phyloP scores from a whole-genome alignment of 176 grass and related monocot genomes.

The Chloris gayana region DNA sequence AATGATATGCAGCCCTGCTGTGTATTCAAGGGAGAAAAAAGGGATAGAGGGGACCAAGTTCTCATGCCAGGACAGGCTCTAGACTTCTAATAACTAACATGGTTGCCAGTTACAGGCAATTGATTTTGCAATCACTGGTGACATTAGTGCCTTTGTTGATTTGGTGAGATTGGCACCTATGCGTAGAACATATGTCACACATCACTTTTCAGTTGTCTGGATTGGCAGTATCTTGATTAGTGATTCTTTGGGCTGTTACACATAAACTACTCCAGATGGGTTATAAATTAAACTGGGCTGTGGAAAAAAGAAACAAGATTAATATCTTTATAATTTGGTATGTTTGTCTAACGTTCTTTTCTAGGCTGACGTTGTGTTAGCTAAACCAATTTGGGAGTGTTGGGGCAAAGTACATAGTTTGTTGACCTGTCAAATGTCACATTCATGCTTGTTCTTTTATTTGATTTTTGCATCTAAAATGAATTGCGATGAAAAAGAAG shows the following conservation, averaged over 20 bases:
- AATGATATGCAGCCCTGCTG: no score
- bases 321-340: background rate
- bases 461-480: background rate
- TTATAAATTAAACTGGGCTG: background rate
- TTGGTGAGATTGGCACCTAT: conserved; percentile 3
- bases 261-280: background rate
- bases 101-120: no score
- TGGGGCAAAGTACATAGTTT: background rate
- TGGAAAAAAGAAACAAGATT: background rate
- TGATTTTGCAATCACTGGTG: background rate
- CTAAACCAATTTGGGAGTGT: background rate
- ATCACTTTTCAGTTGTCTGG: background rate
- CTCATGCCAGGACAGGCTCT: background rate
- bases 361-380: background rate
- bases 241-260: conserved; percentile 9
- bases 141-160: background rate
- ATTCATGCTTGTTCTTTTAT: background rate
- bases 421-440: background rate
- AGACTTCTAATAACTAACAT: background rate
- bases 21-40: no score
- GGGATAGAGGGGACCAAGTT: background rate
- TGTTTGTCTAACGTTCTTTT: background rate
- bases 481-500: background rate
- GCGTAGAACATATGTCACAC: background rate
- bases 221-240: background rate